These are phyloP conservation scores for Rhododendron molle DNA, from an alignment of 148 eudicot species.

Conservation along the genomic window DNA sequence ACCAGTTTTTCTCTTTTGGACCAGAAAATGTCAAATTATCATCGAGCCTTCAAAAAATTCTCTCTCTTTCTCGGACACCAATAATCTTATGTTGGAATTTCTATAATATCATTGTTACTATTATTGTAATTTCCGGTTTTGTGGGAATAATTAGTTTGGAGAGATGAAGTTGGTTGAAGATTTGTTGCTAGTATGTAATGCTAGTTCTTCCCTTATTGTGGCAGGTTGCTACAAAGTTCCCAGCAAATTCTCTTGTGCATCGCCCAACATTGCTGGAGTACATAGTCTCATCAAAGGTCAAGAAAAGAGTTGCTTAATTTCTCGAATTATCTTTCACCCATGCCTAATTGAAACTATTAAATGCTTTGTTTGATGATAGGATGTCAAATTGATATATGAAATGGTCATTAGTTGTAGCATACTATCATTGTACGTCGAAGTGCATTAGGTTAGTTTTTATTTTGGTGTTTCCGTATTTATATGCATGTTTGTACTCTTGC, in stretches of 20 bases:
- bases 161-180: not conserved
- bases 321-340: not conserved
- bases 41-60: not conserved
- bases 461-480: not conserved
- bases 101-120: not conserved
- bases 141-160: not conserved
- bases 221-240: conserved; percentile 90
- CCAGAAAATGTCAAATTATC: not conserved
- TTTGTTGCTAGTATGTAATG: not conserved
- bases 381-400: not conserved
- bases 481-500: conserved; percentile 10
- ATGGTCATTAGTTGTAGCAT: not conserved
- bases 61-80: not conserved
- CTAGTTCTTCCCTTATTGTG: not conserved
- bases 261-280: conserved; percentile 57
- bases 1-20: not conserved
- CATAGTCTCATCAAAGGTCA: conserved; percentile 69
- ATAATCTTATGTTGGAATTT: not conserved
- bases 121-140: not conserved
- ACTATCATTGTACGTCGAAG: not conserved
- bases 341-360: not conserved
- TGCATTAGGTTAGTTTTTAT: conserved; percentile 6
- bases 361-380: not conserved
- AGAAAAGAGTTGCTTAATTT: conserved; percentile 3
- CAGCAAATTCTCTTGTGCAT: conserved; percentile 80